Percentiles rank a stretch among this genome's conserved stretches.
phyloP scores from a whole-genome alignment of 176 grass and related monocot genomes.

The Cocos nucifera region DNA sequence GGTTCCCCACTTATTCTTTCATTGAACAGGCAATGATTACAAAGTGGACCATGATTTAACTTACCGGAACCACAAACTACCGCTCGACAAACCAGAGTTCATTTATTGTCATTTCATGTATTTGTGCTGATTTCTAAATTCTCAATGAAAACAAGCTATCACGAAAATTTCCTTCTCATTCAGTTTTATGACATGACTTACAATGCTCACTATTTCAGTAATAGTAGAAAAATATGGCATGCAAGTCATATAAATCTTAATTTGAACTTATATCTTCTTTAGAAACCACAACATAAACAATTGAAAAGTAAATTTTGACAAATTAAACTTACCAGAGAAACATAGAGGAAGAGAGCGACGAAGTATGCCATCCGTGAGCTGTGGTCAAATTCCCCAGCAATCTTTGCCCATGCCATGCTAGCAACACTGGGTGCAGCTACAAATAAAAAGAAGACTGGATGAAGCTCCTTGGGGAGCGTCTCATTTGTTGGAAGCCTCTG shows the following conservation, averaged over 20 bases:
- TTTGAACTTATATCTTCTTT: neutral
- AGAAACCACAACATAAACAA: conserved; percentile 4
- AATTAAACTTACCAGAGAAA: conserved; percentile 48
- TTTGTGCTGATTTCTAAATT: too few relatives aligned
- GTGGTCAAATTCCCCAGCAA: conserved; percentile 63
- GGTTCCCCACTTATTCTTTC: too few relatives aligned
- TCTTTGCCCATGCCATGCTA: conserved; percentile 70
- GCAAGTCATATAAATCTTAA: too few relatives aligned
- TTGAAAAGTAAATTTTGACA: neutral
- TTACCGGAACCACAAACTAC: too few relatives aligned
- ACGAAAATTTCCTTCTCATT: too few relatives aligned
- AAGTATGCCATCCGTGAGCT: conserved; percentile 62
- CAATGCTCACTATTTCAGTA: too few relatives aligned
- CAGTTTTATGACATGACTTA: too few relatives aligned
- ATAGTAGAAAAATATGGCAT: too few relatives aligned
- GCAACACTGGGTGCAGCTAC: conserved; percentile 80
- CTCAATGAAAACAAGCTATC: too few relatives aligned
- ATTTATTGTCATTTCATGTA: neutral
- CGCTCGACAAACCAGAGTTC: too few relatives aligned
- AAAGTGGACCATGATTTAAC: too few relatives aligned
- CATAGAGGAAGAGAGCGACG: conserved; percentile 81
- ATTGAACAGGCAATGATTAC: too few relatives aligned
- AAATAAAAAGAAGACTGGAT: conserved; percentile 92
- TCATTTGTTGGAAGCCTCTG: conserved; percentile 93
- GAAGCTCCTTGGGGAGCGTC: conserved; percentile 76